Conservation (phyloP, 257 asterid genomes). For the Marsdenia floribunda region DNA sequence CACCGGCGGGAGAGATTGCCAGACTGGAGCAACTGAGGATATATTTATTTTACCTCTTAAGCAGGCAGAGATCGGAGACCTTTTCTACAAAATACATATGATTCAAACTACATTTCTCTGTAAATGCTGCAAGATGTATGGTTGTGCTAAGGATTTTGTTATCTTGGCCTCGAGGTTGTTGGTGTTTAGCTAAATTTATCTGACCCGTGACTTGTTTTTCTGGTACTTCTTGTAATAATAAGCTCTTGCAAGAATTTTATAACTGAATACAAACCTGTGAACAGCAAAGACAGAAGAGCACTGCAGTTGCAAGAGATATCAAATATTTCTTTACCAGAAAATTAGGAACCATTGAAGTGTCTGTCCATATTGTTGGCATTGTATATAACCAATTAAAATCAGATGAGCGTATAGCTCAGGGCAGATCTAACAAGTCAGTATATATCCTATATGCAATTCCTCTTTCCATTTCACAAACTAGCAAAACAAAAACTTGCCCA, state of each 20-base stretch:
- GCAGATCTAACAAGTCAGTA: background rate
- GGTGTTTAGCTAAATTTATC: no score
- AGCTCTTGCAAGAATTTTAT: background rate
- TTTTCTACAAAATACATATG: no score
- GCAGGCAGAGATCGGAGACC: no score
- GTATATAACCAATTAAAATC: background rate
- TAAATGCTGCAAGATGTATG: no score
- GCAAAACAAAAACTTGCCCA: conserved; percentile 19
- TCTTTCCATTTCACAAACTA: conserved; percentile 12
- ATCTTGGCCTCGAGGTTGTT: no score
- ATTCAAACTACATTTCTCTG: no score
- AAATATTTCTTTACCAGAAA: background rate
- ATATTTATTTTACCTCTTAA: no score
- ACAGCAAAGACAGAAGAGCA: background rate
- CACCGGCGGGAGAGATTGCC: no score
- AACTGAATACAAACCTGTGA: background rate
- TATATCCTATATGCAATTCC: background rate
- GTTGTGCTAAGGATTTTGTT: no score
- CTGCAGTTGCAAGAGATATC: background rate
- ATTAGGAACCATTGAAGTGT: background rate
- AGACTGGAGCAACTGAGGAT: no score
- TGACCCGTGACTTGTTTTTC: no score
- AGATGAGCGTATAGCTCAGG: background rate
- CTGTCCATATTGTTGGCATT: background rate
- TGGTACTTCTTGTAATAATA: no score